Percentiles rank a stretch among this genome's conserved stretches.
phyloP scores from a whole-genome alignment of 2,329 filamentous ascomycete genomes.

The Rhinocladiella mackenziei region DNA sequence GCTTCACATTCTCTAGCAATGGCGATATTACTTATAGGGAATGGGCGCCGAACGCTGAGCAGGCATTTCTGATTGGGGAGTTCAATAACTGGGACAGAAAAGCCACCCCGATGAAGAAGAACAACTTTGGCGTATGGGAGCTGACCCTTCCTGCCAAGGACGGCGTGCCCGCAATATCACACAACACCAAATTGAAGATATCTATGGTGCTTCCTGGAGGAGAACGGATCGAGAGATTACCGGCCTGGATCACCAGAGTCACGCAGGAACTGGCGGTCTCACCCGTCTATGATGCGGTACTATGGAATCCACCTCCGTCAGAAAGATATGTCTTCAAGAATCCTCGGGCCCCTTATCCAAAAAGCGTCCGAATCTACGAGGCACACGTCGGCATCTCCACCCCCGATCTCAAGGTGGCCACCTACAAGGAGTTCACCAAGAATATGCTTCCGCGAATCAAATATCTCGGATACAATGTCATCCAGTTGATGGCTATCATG shows the following conservation, averaged over 20 bases:
- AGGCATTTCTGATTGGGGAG: slow-evolving; percentile 85
- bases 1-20: slow-evolving; percentile 74
- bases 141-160: slow-evolving; percentile 69
- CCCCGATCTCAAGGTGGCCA: slow-evolving; percentile 80
- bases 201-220: slow-evolving; percentile 75
- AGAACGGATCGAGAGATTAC: slow-evolving; percentile 79
- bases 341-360: slow-evolving; percentile 72
- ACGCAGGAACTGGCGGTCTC: slow-evolving; percentile 89
- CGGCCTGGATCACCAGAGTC: slow-evolving; percentile 95
- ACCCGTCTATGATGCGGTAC: slow-evolving; percentile 87
- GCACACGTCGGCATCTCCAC: slow-evolving; percentile 98
- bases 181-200: slow-evolving; percentile 97
- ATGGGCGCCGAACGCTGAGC: slow-evolving; percentile 87
- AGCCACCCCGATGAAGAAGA: slow-evolving; percentile 81
- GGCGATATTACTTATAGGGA: slow-evolving; percentile 88
- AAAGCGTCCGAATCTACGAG: slow-evolving; percentile 89
- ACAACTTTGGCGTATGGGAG: slow-evolving; percentile 82
- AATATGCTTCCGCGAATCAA: slow-evolving; percentile 91
- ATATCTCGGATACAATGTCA: slow-evolving; percentile 88
- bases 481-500: slow-evolving; percentile 98
- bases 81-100: slow-evolving; percentile 91
- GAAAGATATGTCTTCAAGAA: slow-evolving; percentile 85
- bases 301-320: slow-evolving; percentile 84
- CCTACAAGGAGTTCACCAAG: slow-evolving; percentile 94
- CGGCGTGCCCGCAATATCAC: slow-evolving; percentile 74